Percentiles rank a stretch among this genome's conserved stretches.
These are phyloP conservation scores for Cordyceps cateniannulata DNA, from an alignment of 2,329 filamentous ascomycete genomes.

Conservation along the genomic window DNA sequence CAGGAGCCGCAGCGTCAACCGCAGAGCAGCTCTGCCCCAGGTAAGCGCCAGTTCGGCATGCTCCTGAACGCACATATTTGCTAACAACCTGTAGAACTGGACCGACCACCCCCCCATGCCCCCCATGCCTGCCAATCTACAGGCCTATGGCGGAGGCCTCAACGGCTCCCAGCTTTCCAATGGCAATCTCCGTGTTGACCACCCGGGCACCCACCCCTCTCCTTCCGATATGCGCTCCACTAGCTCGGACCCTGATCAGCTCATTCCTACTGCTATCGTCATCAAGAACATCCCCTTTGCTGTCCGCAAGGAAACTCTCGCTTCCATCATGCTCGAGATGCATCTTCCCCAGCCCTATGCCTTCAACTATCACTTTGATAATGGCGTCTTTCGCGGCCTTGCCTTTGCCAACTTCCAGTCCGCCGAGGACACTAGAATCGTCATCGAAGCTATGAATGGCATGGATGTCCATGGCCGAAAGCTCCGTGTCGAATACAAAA, in stretches of 20 bases:
- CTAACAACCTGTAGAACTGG: constrained; percentile 36
- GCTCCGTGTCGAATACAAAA: constrained; percentile 96
- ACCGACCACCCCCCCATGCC: constrained; percentile 41
- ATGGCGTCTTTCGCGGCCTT: constrained; percentile 89
- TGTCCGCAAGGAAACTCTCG: constrained; percentile 92
- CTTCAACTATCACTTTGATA: constrained; percentile 99
- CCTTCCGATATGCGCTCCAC: constrained; percentile 35
- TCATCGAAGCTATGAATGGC: constrained; percentile 92
- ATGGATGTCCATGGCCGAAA: constrained; percentile 93
- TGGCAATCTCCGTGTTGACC: constrained; percentile 38
- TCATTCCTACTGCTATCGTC: constrained; percentile 96
- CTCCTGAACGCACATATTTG: not conserved
- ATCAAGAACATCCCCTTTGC: constrained; percentile 99
- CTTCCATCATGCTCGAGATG: constrained; percentile 89
- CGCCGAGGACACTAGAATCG: constrained; percentile 82
- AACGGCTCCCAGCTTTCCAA: constrained; percentile 32
- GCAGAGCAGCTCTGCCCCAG: constrained; percentile 61
- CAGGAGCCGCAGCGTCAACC: constrained; percentile 47
- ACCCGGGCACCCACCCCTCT: constrained; percentile 33
- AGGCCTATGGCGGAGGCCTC: constrained; percentile 28
- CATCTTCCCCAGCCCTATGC: constrained; percentile 91
- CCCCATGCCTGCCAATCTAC: constrained; percentile 31
- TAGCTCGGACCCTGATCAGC: constrained; percentile 63
- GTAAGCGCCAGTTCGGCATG: constrained; percentile 43
- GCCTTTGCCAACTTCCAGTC: constrained; percentile 99